Evolutionary conservation across 2,329 filamentous ascomycete genomes (phyloP), one percentile per base, ranked within the genome.

Genomic region (Whalleya microplaca): DNA sequence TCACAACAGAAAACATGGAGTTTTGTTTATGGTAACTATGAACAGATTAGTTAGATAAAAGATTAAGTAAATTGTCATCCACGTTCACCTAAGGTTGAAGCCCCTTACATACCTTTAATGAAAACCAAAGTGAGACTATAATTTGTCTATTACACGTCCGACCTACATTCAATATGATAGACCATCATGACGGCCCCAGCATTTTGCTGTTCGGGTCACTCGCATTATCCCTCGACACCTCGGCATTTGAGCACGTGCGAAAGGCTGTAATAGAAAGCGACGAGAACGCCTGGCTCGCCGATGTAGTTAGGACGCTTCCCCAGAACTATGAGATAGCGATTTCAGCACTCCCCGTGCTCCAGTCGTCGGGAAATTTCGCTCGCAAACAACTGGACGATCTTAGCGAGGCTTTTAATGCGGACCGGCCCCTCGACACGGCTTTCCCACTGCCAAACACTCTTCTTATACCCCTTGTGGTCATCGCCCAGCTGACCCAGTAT

Each of bases 381-480:
- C 53, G 53, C 20, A 51, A 44, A 23, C 60, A 58, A 42, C 47
- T 63, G 12, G 58, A 58, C 14, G 58, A 58, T 10, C 20, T 63
- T 14, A 43, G 21, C 16, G 53, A 56, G 18, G 54, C 58, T n/a
- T 49, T 63, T 40, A n/a, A n/a, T n/a, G n/a, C 46, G 49, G 32
- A 58, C 60, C 2, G 60, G 60, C 48, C 45, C 19, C 55, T 61
- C 21, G 55, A 58, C 19, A 61, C 47, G 8, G 16, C 55, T 7
- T 58, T 55, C 21, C 55, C 57, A 4, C 55, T 63, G 21, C 60
- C 60, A 8, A 63, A 63, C 23, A 63, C 54, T 29, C 46, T 76
- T 12, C 66, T 77, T 18, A 70, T 65, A 4, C 75, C 75, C 0
- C 65, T 78, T 5, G 71, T 76, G 5, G 67, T 78, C 16, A 63